A percentile compares a stretch with the other conserved stretches of the same genome.
Evolutionary conservation across 2,329 filamentous ascomycete genomes (phyloP).

Genomic region (Zarea fungicola): DNA sequence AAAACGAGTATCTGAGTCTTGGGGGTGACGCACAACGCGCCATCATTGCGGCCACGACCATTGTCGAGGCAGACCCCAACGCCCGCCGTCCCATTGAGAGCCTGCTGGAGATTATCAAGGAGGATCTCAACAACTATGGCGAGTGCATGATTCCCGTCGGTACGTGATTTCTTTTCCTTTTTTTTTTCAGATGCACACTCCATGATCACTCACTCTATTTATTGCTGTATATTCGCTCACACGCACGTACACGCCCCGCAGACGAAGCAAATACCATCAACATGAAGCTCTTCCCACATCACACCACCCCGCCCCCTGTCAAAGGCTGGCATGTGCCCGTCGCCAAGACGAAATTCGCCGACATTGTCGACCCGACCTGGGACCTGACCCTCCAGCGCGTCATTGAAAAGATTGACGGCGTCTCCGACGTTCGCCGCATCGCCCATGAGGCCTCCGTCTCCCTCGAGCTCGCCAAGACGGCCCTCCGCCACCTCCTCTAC

Average conservation of each 20-base stretch:
- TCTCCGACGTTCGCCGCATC: constrained; percentile 84
- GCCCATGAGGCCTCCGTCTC: constrained; percentile 81
- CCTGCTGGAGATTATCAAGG: constrained; percentile 71
- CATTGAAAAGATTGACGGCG: constrained; percentile 81
- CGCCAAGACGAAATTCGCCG: constrained; percentile 58
- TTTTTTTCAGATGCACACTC: not conserved
- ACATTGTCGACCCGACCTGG: constrained; percentile 63
- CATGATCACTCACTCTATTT: not conserved
- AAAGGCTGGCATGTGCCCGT: constrained; percentile 90
- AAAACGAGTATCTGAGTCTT: constrained; percentile 74
- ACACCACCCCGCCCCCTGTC: constrained; percentile 69
- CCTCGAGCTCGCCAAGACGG: constrained; percentile 77
- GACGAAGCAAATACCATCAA: constrained; percentile 93
- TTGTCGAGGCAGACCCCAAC: constrained; percentile 32
- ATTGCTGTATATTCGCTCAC: not conserved
- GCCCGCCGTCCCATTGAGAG: constrained; percentile 69
- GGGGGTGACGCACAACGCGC: constrained; percentile 41
- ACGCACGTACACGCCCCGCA: constrained; percentile 26
- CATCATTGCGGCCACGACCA: constrained; percentile 24
- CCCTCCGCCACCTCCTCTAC: constrained; percentile 83
- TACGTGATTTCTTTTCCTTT: constrained; percentile 35
- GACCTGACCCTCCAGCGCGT: constrained; percentile 75
- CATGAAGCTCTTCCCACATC: constrained; percentile 88
- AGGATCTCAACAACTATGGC: constrained; percentile 93
- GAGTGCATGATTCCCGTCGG: constrained; percentile 98